Evolutionary conservation across 768 basidiomycete species (phyloP), one percentile per base, ranked within the genome.

Genomic region (Mycena haematopus): DNA sequence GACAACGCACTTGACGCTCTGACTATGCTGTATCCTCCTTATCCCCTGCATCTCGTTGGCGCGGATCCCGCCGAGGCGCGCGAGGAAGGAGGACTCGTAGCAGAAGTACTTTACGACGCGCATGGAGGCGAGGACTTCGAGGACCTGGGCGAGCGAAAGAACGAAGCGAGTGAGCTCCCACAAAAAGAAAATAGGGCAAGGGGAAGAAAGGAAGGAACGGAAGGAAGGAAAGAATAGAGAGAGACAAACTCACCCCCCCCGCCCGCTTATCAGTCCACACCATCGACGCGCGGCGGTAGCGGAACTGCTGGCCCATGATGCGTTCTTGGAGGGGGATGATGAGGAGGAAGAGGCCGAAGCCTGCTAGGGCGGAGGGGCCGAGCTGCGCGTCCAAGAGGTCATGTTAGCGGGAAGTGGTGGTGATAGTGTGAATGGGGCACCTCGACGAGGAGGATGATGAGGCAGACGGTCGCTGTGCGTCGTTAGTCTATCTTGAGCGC

Each of bases 51-150:
- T 75, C 69, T 90, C 90, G 22, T 79, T 75, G 31, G 75, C 75
- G 24, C 89, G 79, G n/a, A 84, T 79, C 15, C 76, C 75, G 50
- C 76, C 79, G n/a, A 90, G 31, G 11, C 85, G 85, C 86, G 45
- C 51, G 22, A 90, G 73, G 73, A 90, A 90, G 2, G 87, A 85
- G 2, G 77, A 65, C 74, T 92, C 90, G 66, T 90, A 91, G 40
- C 84, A 87, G 70, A 92, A 92, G 68, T 86, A 89, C 73, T 90
- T 91, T 49, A 92, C 85, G 19, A 90, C 81, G 7, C 86, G 81
- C 87, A 91, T 90, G 3, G 81, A 80, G 58, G 80, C 81, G 80
- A 58, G 46, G 35, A 51, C 46, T 29, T 56, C 76, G 62, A 45
- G 44, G 21, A 45, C 44, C 11, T 45, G 36, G 2, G 36, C 13